These are phyloP conservation scores for Aristolochia fimbriata DNA, from an alignment of 164 flowering plant genomes.

Conservation along the genomic window DNA sequence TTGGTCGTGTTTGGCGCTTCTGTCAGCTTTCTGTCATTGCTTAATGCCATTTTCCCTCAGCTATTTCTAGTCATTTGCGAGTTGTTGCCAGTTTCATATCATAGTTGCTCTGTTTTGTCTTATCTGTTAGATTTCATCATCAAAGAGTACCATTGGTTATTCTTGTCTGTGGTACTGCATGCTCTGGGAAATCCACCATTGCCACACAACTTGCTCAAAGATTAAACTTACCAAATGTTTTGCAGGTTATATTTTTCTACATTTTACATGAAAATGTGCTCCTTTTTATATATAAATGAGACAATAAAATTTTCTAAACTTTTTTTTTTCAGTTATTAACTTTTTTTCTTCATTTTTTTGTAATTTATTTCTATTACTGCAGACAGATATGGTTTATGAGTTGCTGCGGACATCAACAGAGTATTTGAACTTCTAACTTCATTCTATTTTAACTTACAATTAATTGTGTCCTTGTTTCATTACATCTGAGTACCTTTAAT, in stretches of 20 bases:
- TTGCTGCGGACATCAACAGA: constrained; percentile 92
- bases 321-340: neutral
- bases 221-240: constrained; percentile 92
- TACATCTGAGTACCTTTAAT: neutral
- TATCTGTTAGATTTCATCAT: constrained; percentile 75
- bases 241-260: constrained; percentile 46
- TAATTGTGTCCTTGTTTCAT: neutral
- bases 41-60: neutral
- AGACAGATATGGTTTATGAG: constrained; percentile 99
- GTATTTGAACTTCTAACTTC: constrained; percentile 32
- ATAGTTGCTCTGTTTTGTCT: neutral
- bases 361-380: constrained; percentile 13
- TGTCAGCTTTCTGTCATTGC: neutral
- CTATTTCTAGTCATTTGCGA: neutral
- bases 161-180: constrained; percentile 98
- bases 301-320: neutral
- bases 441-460: constrained; percentile 1
- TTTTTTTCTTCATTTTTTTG: neutral
- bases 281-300: neutral
- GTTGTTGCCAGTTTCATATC: neutral
- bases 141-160: constrained; percentile 93
- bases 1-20: constrained; percentile 6
- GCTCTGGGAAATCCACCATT: constrained; percentile 94
- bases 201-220: constrained; percentile 99
- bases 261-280: neutral